Conservation (phyloP, 2,329 filamentous ascomycete genomes). For the Botrytis aclada region DNA sequence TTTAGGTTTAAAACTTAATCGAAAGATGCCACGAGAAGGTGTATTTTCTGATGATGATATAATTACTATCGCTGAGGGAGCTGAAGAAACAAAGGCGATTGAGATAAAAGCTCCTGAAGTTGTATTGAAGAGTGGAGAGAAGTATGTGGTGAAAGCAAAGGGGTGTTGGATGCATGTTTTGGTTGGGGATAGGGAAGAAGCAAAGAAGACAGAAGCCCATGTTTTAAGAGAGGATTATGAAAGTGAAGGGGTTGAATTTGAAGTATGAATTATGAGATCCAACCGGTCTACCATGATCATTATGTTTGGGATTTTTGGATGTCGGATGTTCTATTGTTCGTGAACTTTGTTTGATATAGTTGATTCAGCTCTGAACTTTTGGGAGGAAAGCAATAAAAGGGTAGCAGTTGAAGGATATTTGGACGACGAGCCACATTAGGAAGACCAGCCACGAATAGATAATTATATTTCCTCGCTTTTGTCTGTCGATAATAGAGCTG, state of each 20-base stretch:
- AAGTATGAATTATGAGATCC: background rate
- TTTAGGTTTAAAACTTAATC: slow-evolving; percentile 30
- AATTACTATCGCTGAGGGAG: slow-evolving; percentile 35
- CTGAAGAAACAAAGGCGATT: slow-evolving; percentile 29
- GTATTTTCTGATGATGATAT: slow-evolving; percentile 33
- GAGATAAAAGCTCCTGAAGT: slow-evolving; percentile 33
- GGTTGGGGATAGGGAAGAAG: slow-evolving; percentile 2
- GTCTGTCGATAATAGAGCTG: background rate
- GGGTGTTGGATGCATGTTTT: slow-evolving; percentile 38
- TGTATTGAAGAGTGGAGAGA: slow-evolving; percentile 34
- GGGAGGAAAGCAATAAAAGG: too few species aligned
- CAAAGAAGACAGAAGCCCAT: slow-evolving; percentile 3
- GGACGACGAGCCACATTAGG: too few species aligned
- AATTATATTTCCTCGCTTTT: background rate
- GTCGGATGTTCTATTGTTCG: background rate
- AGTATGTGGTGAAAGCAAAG: slow-evolving; percentile 37
- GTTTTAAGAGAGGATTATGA: slow-evolving; percentile 18
- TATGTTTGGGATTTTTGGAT: background rate
- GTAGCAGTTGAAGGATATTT: background rate
- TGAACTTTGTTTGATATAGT: background rate
- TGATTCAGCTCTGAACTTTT: background rate
- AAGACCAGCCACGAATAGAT: background rate
- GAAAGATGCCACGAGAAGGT: slow-evolving; percentile 35
- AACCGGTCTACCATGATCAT: background rate
- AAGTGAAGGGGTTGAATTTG: slow-evolving; percentile 12